Evolutionary conservation across 177 flowering plant genomes (phyloP), one percentile per base, ranked within the genome.

Genomic region (Vitis hybrid): DNA sequence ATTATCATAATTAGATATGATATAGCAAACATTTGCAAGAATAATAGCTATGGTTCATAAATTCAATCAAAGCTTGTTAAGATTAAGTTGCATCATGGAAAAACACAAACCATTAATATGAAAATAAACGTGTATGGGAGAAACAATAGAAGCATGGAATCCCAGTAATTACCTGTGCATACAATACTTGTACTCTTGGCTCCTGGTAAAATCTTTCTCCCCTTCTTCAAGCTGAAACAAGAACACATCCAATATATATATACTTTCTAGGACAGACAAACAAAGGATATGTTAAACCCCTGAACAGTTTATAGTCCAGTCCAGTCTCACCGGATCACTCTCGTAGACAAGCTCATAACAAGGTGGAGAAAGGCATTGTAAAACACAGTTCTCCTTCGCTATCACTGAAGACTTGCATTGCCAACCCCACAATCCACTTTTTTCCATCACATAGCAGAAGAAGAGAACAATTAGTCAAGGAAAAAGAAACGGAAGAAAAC

Each of bases 181-280:
- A 59, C 98, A 94, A 72, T 85, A 92, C 77, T 92, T 94, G 85
- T 70, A 94, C 84, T 94, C 96, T 73, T 89, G 90, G 69, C 98
- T 66, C 75, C 97, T 80, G 26, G 79, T 33, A 66, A 76, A 81
- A 77, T 94, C 98, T 66, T 85, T 94, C 80, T 94, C 98, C 64
- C 98, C 98, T 89, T 92, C 98, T 80, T 93, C 98, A 67, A 93
- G 84, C 98, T 93, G 76, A 69, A 78, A 57, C 39, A 31, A 15
- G 5, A 70, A 55, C 10, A 70, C 51, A 64, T 18, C 29, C 4
- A 33, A 10, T 8, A 55, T 53, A 52, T 19, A 62, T 19, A 59
- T 18, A 18, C 29, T 58, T 29, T 55, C 2, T 18, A 18, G 62
- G 67, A 55, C 13, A 39, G 11, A 67, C 29, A 59, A 60, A 8